Base-by-base conservation (phyloP, 2,329 filamentous ascomycete species). In the Fusarium sp. region DNA sequence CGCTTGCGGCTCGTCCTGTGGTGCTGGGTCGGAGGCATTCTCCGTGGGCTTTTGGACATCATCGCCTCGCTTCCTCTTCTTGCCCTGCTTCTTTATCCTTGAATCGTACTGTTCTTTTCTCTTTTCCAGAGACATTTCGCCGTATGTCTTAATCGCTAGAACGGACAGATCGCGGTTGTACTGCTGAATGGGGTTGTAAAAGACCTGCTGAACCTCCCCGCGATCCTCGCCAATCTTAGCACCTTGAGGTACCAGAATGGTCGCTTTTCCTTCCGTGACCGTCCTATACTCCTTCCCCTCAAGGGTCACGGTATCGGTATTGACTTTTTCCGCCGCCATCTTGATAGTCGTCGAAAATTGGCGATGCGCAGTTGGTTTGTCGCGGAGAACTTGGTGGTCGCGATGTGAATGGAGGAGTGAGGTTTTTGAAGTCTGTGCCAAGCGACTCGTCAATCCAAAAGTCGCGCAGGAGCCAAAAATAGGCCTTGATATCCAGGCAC, bases 111-210 rank as follows among this genome's bases (percentile, higher is more conserved):
- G 77, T 59, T 78, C 77, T 26, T 76, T 77, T 56, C 78, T 79
- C 69, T 77, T 79, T 31, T 83, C 78, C 15, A 87, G 67, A 32
- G 68, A 73, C 29, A 92, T 87, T 67, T 95, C 88, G 1, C 91
- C 92, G 74, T 94, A 97, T 0, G 91, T 91, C 72, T 91, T 92
- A 75, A 99, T 97, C 1, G 92, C 92, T 12, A 99, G 84, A 25
- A 97, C 92, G 59, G 92, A 97, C 65, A 99, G 78, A 74, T 99
- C 95, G 42, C 96, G 90, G 77, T 99, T 99, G 82, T 98, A 99
- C 74, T 99, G 95, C 75, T 99, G 95, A 51, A 99, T 97, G 0
- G 95, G 94, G 70, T 99, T 99, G 83, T 99, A 99, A 74, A 99
- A 99, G 53, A 99, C 96, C 70, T 94, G 90, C 68, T 88, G 85